Evolutionary conservation across 2,329 filamentous ascomycete genomes (phyloP).

Genomic region (Cercospora sp.): DNA sequence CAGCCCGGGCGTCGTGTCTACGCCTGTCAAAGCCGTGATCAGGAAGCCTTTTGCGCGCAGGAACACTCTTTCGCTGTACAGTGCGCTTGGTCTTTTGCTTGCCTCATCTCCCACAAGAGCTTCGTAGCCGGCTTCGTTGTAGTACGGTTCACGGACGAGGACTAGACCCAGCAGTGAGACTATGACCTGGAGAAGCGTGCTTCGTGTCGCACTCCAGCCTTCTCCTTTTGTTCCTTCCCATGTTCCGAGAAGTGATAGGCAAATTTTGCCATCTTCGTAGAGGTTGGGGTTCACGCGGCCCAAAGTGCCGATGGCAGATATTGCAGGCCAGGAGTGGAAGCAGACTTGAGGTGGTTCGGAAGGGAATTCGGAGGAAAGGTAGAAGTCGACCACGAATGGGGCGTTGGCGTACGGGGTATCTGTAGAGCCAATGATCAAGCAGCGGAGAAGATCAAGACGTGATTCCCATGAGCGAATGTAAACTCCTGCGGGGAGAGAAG

Average conservation of each 20-base stretch:
- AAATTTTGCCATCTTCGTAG: conserved; percentile 64
- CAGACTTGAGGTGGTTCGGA: conserved; percentile 54
- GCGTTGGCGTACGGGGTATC: conserved; percentile 63
- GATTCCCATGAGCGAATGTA: conserved; percentile 62
- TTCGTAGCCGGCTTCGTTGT: conserved; percentile 66
- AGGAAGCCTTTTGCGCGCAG: conserved; percentile 31
- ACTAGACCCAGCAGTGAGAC: conserved; percentile 35
- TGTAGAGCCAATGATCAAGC: conserved; percentile 59
- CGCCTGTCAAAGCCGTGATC: conserved; percentile 43
- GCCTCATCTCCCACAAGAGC: conserved; percentile 38
- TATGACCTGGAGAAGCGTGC: conserved; percentile 56
- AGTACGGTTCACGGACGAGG: conserved; percentile 61
- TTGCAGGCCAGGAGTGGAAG: conserved; percentile 59
- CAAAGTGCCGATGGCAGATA: conserved; percentile 34
- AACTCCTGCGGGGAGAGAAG: conserved; percentile 56
- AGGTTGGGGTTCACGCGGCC: conserved; percentile 59
- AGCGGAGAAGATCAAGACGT: conserved; percentile 59
- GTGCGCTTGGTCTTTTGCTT: conserved; percentile 32
- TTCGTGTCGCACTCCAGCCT: conserved; percentile 55
- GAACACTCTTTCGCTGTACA: conserved; percentile 37
- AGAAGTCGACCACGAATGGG: conserved; percentile 62
- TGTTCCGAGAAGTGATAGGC: conserved; percentile 60
- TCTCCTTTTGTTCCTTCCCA: conserved; percentile 60
- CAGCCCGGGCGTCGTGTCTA: conserved; percentile 35
- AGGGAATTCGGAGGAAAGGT: conserved; percentile 54